A percentile compares a stretch with the other conserved stretches of the same genome.
phyloP scores from a whole-genome alignment of 768 basidiomycete species.

The Cubamyces lactineus region DNA sequence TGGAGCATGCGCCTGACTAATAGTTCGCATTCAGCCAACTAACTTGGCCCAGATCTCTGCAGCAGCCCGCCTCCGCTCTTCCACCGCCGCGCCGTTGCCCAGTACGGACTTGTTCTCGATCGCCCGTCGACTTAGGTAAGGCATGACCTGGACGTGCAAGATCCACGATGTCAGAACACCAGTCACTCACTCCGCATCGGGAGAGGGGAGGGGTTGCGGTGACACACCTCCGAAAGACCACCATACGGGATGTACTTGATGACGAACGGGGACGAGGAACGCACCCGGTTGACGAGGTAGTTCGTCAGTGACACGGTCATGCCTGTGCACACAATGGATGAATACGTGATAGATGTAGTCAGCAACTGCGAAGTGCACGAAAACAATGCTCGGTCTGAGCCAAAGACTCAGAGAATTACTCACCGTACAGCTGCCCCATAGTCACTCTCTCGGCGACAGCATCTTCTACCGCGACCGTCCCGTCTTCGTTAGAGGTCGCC shows the following conservation, averaged over 20 bases:
- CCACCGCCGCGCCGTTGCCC: slow-evolving; percentile 66
- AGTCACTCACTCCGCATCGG: not conserved
- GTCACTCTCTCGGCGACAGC: slow-evolving; percentile 67
- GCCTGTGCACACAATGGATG: slow-evolving; percentile 46
- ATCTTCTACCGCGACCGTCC: slow-evolving; percentile 46
- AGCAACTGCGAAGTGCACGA: no score
- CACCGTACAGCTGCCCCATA: slow-evolving; percentile 86
- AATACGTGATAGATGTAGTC: no score
- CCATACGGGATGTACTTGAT: slow-evolving; percentile 89
- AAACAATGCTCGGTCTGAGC: no score
- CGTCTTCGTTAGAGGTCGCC: slow-evolving; percentile 39
- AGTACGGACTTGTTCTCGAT: slow-evolving; percentile 93
- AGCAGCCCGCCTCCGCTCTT: slow-evolving; percentile 61
- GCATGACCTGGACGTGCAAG: slow-evolving; percentile 64
- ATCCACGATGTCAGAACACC: slow-evolving; percentile 22
- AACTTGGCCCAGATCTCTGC: slow-evolving; percentile 52
- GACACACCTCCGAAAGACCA: slow-evolving; percentile 59
- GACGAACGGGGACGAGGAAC: slow-evolving; percentile 62
- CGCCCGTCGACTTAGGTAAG: slow-evolving; percentile 85
- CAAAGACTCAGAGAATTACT: slow-evolving; percentile 24
- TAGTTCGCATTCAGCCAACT: slow-evolving; percentile 29
- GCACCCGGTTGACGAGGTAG: slow-evolving; percentile 60
- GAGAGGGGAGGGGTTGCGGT: not conserved
- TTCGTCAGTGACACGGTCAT: slow-evolving; percentile 87
- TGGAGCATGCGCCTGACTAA: not conserved